Conservation (phyloP, 306 rosid genomes). For the Parietaria judaica region DNA sequence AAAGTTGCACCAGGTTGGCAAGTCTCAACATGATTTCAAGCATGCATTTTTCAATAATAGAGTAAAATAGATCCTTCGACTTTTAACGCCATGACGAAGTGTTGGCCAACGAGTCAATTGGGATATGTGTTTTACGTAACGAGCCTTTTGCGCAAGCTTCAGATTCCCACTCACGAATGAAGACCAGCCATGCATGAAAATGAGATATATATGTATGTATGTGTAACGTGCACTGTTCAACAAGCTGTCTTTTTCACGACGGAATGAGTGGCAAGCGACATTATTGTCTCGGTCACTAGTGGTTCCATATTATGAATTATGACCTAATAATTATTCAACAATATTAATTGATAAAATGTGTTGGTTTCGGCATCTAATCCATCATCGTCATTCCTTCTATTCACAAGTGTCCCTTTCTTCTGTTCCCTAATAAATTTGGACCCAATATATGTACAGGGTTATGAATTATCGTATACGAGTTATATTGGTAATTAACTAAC, state of each 20-base stretch:
- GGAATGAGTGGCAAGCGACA: slow-evolving; percentile 5
- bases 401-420: not conserved
- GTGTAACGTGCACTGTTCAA: not conserved
- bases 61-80: not conserved
- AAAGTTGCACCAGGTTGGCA: not conserved
- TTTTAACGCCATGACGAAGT: not conserved
- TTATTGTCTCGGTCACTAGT: slow-evolving; percentile 3
- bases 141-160: not conserved
- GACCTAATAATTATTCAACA: not conserved
- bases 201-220: not conserved
- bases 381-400: slow-evolving; percentile 2
- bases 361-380: slow-evolving; percentile 4
- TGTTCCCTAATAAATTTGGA: not conserved
- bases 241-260: not conserved
- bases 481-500: not conserved
- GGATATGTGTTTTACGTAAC: slow-evolving; percentile 2
- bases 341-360: not conserved
- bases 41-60: not conserved
- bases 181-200: not conserved
- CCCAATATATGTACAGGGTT: too few species aligned
- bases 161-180: slow-evolving; percentile 4
- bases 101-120: not conserved
- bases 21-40: not conserved
- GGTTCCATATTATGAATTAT: not conserved
- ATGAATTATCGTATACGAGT: not conserved